Evolutionary conservation across 805 yeast genomes (phyloP), one percentile per base, ranked within the genome.

Genomic region (Hyphopichia homilentoma): DNA sequence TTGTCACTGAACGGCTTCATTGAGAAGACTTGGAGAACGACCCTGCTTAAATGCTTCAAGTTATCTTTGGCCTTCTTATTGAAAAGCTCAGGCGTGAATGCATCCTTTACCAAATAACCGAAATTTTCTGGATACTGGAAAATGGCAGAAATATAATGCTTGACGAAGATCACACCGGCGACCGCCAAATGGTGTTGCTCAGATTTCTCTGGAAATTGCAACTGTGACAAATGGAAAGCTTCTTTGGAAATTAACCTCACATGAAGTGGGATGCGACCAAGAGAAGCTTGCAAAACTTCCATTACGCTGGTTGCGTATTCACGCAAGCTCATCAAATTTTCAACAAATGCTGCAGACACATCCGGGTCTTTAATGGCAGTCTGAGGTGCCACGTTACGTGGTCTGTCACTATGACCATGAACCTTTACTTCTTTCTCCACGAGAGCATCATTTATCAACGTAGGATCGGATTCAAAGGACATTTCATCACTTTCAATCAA

Each of bases 391-490:
- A 70, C 50, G 14, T 65, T 54, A 2, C 62, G 47, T 36, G 67
- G 54, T 27, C 55, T 54, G 7, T 39, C 59, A 51, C 65, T 54
- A 47, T 59, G 37, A 1, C 70, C 69, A 23, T 54, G 40, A 2
- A 60, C 45, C 34, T 48, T 54, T 30, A 58, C 45, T 15, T 69
- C 73, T 20, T 48, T 52, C 9, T 61, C 62, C 14, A 59, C 47
- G n/a, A 79, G 40, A 2, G 44, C 48, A 18, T 53, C 47, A 49
- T 74, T 74, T 17, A 84, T 80, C 11, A 60, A 57, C 2, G 74
- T 52, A 2, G 97, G 97, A 52, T 88, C 85, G 34, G 89, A 77
- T 50, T 89, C 96, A 42, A 87, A 77, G 34, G 80, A 79, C 7
- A 80, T 52, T 20, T 68, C 75, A 14, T 67, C 72, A 43, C 70